Percentiles rank a stretch among this genome's conserved stretches.
Evolutionary conservation across 495 filamentous ascomycete species (phyloP).

Genomic region (Pseudomonodictys pantanalensis): DNA sequence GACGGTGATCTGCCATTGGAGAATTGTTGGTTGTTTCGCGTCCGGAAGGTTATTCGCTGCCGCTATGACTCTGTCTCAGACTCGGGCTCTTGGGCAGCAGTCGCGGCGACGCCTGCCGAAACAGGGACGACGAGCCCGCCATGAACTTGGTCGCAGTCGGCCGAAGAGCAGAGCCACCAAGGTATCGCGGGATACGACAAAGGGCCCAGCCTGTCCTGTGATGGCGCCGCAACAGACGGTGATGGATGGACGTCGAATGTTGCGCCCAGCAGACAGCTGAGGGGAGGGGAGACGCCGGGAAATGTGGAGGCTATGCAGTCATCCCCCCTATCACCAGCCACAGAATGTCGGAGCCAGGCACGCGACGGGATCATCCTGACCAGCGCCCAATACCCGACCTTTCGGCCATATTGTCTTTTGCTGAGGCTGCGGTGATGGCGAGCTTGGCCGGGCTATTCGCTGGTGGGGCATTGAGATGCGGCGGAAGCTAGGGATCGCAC

Average conservation of each 20-base stretch:
- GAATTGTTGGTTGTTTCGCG: conserved; percentile 4
- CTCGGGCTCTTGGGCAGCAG: conserved; percentile 9
- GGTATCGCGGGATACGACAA: neutral
- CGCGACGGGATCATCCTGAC: neutral
- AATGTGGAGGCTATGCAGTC: conserved; percentile 25
- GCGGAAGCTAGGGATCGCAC: conserved; percentile 13
- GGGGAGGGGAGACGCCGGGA: neutral
- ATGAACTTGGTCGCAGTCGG: neutral
- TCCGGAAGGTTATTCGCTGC: conserved; percentile 6
- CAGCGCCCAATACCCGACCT: conserved; percentile 19
- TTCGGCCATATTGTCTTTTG: neutral
- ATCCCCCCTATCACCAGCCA: conserved; percentile 11
- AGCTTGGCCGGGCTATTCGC: conserved; percentile 12
- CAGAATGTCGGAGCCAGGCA: conserved; percentile 9
- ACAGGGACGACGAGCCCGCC: neutral
- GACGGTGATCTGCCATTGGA: neutral
- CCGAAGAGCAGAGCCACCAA: neutral
- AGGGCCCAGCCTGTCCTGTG: neutral
- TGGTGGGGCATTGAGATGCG: neutral
- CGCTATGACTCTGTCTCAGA: conserved; percentile 11
- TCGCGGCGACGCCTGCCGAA: neutral
- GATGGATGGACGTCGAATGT: neutral
- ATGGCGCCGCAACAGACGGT: neutral
- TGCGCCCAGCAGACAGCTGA: conserved; percentile 7
- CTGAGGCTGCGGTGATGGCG: neutral